These are phyloP conservation scores for Tetradesmus lagerheimii DNA, from an alignment of 139 green algal genomes.

Conservation along the genomic window DNA sequence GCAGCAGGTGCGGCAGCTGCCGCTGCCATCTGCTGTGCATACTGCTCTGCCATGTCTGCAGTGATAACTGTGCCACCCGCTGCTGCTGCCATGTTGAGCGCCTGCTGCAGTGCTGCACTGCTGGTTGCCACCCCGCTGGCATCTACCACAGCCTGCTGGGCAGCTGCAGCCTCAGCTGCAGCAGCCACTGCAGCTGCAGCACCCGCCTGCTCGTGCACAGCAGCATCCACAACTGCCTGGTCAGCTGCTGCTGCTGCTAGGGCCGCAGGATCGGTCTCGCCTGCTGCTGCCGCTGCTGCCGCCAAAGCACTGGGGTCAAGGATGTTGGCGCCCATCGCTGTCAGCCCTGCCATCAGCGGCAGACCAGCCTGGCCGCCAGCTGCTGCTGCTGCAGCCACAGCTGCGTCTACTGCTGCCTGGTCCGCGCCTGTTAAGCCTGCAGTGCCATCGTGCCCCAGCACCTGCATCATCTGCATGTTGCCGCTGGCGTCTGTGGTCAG, in stretches of 20 bases:
- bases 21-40: neutral
- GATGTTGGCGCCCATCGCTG: conserved; percentile 31
- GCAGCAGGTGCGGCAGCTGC: neutral
- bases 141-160: neutral
- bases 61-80: neutral
- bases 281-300: conserved; percentile 11
- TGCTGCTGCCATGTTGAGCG: neutral
- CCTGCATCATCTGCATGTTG: conserved; percentile 40
- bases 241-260: neutral
- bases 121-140: neutral
- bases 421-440: neutral
- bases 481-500: conserved; percentile 13
- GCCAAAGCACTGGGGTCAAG: conserved; percentile 26
- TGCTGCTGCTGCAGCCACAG: conserved; percentile 2
- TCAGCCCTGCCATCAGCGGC: conserved; percentile 11
- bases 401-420: conserved; percentile 29
- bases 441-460: neutral
- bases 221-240: neutral
- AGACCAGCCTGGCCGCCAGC: neutral
- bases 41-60: neutral
- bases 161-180: conserved; percentile 3
- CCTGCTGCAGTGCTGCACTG: neutral
- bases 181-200: neutral
- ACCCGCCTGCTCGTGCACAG: neutral
- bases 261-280: neutral